Evolutionary conservation across 129 eudicot genomes (phyloP).

Genomic region (Lactuca sativa): DNA sequence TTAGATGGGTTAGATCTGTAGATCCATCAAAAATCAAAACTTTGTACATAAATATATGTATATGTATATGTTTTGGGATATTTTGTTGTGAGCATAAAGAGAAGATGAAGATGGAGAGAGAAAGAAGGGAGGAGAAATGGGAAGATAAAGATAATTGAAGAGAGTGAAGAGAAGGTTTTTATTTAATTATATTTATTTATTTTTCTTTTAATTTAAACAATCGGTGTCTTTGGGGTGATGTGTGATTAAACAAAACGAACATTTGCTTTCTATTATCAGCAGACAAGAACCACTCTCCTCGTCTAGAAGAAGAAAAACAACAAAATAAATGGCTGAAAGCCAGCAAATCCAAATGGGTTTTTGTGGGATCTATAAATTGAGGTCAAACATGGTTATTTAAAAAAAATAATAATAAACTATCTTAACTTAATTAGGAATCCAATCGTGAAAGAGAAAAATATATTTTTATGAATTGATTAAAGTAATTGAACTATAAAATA

Average conservation of each 20-base stretch:
- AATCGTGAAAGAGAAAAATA: not conserved
- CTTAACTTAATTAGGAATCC: not conserved
- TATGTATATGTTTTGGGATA: constrained; percentile 24
- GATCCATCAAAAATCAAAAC: constrained; percentile 47
- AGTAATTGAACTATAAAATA: too few relatives aligned
- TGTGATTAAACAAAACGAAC: constrained; percentile 14
- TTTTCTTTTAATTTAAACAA: not conserved
- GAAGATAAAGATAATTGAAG: constrained; percentile 28
- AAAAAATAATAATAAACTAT: not conserved
- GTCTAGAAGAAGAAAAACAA: constrained; percentile 5
- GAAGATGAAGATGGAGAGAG: constrained; percentile 15
- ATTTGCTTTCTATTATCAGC: constrained; percentile 23
- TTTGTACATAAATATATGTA: constrained; percentile 13
- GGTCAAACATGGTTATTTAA: not conserved
- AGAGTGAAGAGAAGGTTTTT: constrained; percentile 15
- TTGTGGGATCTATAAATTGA: not conserved
- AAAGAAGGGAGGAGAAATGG: constrained; percentile 16
- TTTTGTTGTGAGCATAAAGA: constrained; percentile 10
- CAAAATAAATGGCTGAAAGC: constrained; percentile 27
- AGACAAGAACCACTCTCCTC: constrained; percentile 27
- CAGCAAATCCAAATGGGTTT: constrained; percentile 20
- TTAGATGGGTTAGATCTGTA: constrained; percentile 48
- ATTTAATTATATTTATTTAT: not conserved
- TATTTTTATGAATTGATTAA: too few relatives aligned
- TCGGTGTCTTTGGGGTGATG: constrained; percentile 2